These are phyloP conservation scores for Diplodia sapinea DNA, from an alignment of 2,329 filamentous ascomycete species.

Conservation along the genomic window DNA sequence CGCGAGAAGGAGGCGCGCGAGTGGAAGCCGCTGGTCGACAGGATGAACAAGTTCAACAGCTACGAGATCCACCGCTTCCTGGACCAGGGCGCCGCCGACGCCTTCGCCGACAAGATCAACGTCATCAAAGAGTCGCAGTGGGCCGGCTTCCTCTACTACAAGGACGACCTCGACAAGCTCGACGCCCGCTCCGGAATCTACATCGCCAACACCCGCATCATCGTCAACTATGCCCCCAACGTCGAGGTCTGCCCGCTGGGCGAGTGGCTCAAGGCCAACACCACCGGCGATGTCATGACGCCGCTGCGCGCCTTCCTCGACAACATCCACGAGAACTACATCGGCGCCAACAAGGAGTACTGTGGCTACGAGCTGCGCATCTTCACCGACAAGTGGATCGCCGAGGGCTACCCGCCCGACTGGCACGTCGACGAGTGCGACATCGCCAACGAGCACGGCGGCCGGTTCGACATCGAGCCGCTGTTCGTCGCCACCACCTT, in stretches of 20 bases:
- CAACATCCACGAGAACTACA: neutral
- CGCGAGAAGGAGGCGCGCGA: neutral
- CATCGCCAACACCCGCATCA: neutral
- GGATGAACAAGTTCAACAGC: neutral
- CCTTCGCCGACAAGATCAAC: neutral
- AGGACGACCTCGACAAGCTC: neutral
- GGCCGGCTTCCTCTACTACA: neutral
- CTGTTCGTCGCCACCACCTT: neutral
- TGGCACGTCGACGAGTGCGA: neutral
- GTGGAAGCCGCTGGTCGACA: neutral
- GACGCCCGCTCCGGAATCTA: neutral
- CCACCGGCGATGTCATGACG: neutral
- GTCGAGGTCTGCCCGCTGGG: neutral
- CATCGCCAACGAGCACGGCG: neutral
- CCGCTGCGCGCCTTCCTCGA: neutral
- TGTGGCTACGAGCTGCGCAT: neutral
- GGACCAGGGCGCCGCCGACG: neutral
- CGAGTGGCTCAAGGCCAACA: neutral
- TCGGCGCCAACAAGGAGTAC: slow-evolving; percentile 3
- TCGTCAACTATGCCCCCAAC: neutral
- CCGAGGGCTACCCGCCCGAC: neutral
- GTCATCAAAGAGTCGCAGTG: neutral
- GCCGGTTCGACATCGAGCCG: neutral
- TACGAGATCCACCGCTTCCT: slow-evolving; percentile 5
- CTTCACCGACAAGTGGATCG: neutral